These are phyloP conservation scores for Alternaria conjuncta DNA, from an alignment of 2,329 filamentous ascomycete genomes.

Conservation along the genomic window DNA sequence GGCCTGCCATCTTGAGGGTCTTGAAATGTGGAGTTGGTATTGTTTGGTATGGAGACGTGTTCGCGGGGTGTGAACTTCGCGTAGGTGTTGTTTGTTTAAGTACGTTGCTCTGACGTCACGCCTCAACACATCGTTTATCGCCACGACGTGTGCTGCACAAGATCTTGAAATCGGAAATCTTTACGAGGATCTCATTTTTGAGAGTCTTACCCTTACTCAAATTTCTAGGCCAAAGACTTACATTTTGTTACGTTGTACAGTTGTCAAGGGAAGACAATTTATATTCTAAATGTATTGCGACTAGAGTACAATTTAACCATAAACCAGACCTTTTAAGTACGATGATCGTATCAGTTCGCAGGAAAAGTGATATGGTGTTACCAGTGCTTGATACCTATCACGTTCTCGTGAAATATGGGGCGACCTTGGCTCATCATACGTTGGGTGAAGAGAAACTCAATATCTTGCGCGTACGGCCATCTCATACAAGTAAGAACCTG, in stretches of 20 bases:
- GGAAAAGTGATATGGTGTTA: not conserved
- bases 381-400: not conserved
- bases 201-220: not conserved
- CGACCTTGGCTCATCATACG: not conserved
- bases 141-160: not conserved
- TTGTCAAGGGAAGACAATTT: not conserved
- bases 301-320: not conserved
- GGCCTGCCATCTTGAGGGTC: slow-evolving; percentile 8
- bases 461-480: not conserved
- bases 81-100: slow-evolving; percentile 6
- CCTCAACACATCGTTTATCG: slow-evolving; percentile 9
- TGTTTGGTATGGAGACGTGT: not conserved
- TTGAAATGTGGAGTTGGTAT: not conserved
- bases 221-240: not conserved
- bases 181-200: not conserved
- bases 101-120: slow-evolving; percentile 39
- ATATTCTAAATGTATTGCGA: not conserved
- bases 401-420: not conserved
- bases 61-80: slow-evolving; percentile 1
- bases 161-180: not conserved
- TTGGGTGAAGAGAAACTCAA: not conserved
- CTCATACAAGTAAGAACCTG: not conserved
- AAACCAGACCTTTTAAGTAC: not conserved
- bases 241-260: not conserved
- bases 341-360: not conserved